phyloP scores from a whole-genome alignment of 805 yeast genomes.

The Hanseniaspora osmophila region DNA sequence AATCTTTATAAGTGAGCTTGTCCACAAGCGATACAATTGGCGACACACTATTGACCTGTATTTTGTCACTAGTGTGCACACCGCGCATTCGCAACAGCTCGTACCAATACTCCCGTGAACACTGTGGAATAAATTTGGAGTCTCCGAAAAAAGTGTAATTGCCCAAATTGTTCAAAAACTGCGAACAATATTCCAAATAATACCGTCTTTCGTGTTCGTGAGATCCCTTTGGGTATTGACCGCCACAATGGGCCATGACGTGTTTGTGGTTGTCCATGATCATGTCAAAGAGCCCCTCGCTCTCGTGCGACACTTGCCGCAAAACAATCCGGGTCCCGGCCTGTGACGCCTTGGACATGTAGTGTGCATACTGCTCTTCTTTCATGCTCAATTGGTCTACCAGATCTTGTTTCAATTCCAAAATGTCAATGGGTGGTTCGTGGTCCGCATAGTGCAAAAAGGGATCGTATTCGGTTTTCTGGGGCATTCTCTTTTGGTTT shows the following conservation, averaged over 20 bases:
- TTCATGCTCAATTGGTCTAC: slow-evolving; percentile 47
- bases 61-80: slow-evolving; percentile 30
- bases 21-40: slow-evolving; percentile 6
- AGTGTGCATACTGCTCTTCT: slow-evolving; percentile 68
- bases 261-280: slow-evolving; percentile 41
- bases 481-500: too few relatives aligned
- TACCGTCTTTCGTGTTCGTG: slow-evolving; percentile 12
- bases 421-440: slow-evolving; percentile 55
- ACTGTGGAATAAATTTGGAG: slow-evolving; percentile 64
- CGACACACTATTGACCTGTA: slow-evolving; percentile 4
- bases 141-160: slow-evolving; percentile 83
- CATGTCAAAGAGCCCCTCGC: slow-evolving; percentile 62
- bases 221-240: too few relatives aligned
- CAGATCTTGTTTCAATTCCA: slow-evolving; percentile 48
- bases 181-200: slow-evolving; percentile 64
- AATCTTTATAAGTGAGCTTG: slow-evolving; percentile 16
- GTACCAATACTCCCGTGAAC: slow-evolving; percentile 35
- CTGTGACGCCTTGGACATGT: slow-evolving; percentile 70
- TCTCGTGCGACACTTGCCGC: slow-evolving; percentile 71
- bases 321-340: slow-evolving; percentile 69
- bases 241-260: too few relatives aligned
- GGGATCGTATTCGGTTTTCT: background rate
- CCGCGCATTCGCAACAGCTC: slow-evolving; percentile 11
- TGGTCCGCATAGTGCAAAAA: slow-evolving; percentile 35
- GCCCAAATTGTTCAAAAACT: slow-evolving; percentile 60